These are phyloP conservation scores for Sporothrix variecibatus DNA, from an alignment of 2,329 filamentous ascomycete species.

Conservation along the genomic window DNA sequence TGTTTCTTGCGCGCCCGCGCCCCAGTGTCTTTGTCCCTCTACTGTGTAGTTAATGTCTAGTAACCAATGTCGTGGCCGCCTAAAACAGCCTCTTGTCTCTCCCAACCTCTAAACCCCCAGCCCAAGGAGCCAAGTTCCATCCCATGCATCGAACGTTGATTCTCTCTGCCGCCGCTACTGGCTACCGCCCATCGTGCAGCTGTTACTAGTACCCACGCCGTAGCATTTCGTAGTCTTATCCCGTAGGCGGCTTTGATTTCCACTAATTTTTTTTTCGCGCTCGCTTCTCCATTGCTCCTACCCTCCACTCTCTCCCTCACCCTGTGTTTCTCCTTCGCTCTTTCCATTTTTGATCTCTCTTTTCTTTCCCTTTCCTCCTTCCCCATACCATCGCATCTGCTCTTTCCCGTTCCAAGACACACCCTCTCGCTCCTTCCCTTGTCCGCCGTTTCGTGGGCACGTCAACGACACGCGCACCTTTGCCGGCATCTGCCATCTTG, in stretches of 20 bases:
- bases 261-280: conserved; percentile 28
- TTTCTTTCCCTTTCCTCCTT: conserved; percentile 8
- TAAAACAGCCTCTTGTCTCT: conserved; percentile 26
- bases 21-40: neutral
- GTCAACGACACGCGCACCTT: neutral
- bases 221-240: conserved; percentile 17
- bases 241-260: conserved; percentile 17
- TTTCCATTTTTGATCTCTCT: conserved; percentile 1
- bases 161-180: conserved; percentile 25
- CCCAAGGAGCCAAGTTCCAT: neutral
- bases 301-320: conserved; percentile 7
- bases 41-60: no score
- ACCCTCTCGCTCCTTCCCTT: neutral
- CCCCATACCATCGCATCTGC: conserved; percentile 12
- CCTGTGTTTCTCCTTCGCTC: conserved; percentile 11
- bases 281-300: conserved; percentile 15
- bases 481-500: neutral
- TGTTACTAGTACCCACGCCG: conserved; percentile 13
- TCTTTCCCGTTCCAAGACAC: conserved; percentile 18
- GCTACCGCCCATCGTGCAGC: conserved; percentile 25
- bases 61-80: conserved; percentile 24
- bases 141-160: conserved; percentile 29
- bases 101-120: neutral
- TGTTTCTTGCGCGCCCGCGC: conserved; percentile 1
- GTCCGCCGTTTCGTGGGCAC: neutral